A percentile compares a stretch with the other conserved stretches of the same genome.
phyloP scores from a whole-genome alignment of 2,329 filamentous ascomycete genomes.

The Colletotrichum euphorbiae region DNA sequence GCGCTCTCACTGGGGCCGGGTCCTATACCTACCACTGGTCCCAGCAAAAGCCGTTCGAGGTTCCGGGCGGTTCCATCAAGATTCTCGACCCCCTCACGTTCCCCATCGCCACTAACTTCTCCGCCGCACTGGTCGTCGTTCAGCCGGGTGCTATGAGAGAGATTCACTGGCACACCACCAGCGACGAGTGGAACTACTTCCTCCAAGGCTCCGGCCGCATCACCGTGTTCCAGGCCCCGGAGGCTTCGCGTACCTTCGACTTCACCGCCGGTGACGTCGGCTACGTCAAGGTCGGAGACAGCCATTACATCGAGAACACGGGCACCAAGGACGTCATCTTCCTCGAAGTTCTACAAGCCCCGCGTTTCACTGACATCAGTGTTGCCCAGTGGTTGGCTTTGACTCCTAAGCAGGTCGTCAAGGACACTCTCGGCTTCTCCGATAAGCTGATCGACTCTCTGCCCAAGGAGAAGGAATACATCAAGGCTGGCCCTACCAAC shows the following conservation, averaged over 20 bases:
- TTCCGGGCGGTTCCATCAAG: slow-evolving; percentile 69
- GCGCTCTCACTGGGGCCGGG: slow-evolving; percentile 51
- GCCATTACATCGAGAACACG: slow-evolving; percentile 72
- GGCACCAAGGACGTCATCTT: slow-evolving; percentile 68
- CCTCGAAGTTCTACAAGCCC: slow-evolving; percentile 68
- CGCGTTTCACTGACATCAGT: slow-evolving; percentile 64
- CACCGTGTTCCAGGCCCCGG: slow-evolving; percentile 65
- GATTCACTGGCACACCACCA: slow-evolving; percentile 71
- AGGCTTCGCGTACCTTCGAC: slow-evolving; percentile 65
- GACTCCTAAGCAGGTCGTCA: slow-evolving; percentile 68
- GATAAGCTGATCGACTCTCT: slow-evolving; percentile 51
- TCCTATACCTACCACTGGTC: slow-evolving; percentile 65
- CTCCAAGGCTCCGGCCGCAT: slow-evolving; percentile 66
- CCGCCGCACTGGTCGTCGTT: slow-evolving; percentile 67
- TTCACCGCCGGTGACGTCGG: slow-evolving; percentile 70
- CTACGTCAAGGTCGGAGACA: slow-evolving; percentile 65
- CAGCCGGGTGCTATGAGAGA: slow-evolving; percentile 74
- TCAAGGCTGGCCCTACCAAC: slow-evolving; percentile 55
- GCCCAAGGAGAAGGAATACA: slow-evolving; percentile 56
- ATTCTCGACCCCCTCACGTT: slow-evolving; percentile 69
- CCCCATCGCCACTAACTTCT: slow-evolving; percentile 66
- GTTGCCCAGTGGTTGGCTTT: slow-evolving; percentile 70
- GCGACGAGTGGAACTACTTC: slow-evolving; percentile 73
- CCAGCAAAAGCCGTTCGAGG: slow-evolving; percentile 60
- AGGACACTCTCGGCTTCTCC: slow-evolving; percentile 62